Conservation (phyloP, 768 basidiomycete genomes). For the Tulasnella sp. region DNA sequence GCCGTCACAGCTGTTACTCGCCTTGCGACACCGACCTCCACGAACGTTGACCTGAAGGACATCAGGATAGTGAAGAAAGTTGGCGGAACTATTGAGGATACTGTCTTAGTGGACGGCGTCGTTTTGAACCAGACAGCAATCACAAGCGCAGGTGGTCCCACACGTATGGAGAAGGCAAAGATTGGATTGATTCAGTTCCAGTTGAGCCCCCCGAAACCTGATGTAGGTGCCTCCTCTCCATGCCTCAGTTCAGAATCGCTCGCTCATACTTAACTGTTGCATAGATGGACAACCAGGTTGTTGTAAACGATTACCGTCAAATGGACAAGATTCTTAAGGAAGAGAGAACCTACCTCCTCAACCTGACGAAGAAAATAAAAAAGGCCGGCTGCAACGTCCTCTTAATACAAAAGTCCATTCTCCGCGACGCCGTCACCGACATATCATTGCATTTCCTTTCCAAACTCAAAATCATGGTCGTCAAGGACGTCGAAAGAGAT, state of each 20-base stretch:
- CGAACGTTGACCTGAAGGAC: slow-evolving; percentile 94
- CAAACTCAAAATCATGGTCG: slow-evolving; percentile 89
- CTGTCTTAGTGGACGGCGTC: slow-evolving; percentile 92
- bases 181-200: slow-evolving; percentile 99
- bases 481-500: slow-evolving; percentile 97
- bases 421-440: slow-evolving; percentile 98
- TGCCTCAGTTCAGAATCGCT: background rate
- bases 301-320: slow-evolving; percentile 98
- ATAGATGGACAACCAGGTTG: slow-evolving; percentile 98
- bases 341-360: slow-evolving; percentile 94
- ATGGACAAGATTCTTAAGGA: slow-evolving; percentile 99
- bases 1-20: slow-evolving; percentile 95
- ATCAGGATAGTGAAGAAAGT: slow-evolving; percentile 97
- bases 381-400: slow-evolving; percentile 99
- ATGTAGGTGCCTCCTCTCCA: slow-evolving; percentile 51
- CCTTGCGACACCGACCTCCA: slow-evolving; percentile 79
- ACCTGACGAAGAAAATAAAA: slow-evolving; percentile 98
- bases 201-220: slow-evolving; percentile 94
- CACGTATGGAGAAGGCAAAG: slow-evolving; percentile 95
- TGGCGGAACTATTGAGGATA: slow-evolving; percentile 98
- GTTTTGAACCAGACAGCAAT: slow-evolving; percentile 97
- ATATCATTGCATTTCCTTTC: slow-evolving; percentile 96
- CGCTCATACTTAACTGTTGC: slow-evolving; percentile 24
- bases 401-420: slow-evolving; percentile 97
- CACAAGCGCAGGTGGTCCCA: slow-evolving; percentile 83